These are phyloP conservation scores for Coniochaeta sp. DNA, from an alignment of 2,329 filamentous ascomycete species.

Conservation along the genomic window DNA sequence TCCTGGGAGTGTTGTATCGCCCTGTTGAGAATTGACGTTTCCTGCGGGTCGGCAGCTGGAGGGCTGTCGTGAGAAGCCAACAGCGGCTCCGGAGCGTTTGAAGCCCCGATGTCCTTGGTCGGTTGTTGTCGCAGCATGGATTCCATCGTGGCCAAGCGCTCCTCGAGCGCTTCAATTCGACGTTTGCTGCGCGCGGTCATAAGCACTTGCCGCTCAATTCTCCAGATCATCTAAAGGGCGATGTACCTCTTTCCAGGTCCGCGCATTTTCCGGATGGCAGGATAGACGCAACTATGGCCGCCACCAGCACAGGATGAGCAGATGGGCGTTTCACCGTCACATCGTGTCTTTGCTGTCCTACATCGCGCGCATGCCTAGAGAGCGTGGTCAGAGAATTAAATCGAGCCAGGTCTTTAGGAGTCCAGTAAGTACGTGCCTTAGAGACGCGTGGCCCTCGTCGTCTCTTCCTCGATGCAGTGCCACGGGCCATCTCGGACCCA, in stretches of 20 bases:
- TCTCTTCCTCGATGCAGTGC: too few species aligned
- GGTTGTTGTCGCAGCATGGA: neutral
- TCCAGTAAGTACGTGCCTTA: too few species aligned
- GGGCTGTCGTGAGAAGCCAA: too few species aligned
- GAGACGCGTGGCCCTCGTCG: neutral
- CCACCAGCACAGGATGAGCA: slow-evolving; percentile 5
- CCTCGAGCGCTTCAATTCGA: slow-evolving; percentile 6
- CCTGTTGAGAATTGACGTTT: too few species aligned
- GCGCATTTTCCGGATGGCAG: slow-evolving; percentile 1
- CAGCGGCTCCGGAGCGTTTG: too few species aligned
- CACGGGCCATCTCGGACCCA: neutral
- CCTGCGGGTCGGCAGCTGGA: too few species aligned
- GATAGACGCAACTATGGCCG: slow-evolving; percentile 3
- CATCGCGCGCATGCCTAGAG: slow-evolving; percentile 7
- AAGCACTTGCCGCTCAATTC: too few species aligned
- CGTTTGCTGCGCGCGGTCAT: slow-evolving; percentile 1
- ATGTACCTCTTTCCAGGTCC: slow-evolving; percentile 5
- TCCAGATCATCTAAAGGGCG: too few species aligned
- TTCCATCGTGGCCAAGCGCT: slow-evolving; percentile 5
- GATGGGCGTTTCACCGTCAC: slow-evolving; percentile 5
- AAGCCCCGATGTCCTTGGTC: neutral
- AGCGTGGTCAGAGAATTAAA: neutral
- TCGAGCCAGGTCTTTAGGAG: neutral
- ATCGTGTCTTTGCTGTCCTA: slow-evolving; percentile 5
- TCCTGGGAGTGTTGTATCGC: neutral